phyloP scores from a whole-genome alignment of 306 rosid species.

The Lathyrus aphaca region DNA sequence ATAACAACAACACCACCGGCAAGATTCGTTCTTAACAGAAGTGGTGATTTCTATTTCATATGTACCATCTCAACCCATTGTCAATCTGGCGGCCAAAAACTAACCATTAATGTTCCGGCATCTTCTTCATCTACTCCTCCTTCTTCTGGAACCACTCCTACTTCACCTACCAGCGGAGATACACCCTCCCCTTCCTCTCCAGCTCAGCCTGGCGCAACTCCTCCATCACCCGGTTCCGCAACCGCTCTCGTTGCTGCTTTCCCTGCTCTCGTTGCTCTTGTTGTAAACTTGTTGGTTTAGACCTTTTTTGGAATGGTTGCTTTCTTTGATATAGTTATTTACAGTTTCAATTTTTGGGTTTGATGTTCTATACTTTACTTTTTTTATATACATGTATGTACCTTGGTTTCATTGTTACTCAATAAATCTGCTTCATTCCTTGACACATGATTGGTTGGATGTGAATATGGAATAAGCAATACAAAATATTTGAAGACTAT shows the following conservation, averaged over 20 bases:
- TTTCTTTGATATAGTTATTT: background rate
- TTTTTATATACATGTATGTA: background rate
- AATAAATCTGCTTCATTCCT: background rate
- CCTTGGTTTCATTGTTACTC: background rate
- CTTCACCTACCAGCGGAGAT: conserved; percentile 8
- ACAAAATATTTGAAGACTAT: background rate
- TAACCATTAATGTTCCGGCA: conserved; percentile 33
- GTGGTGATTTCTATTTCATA: conserved; percentile 41
- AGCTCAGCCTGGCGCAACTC: conserved; percentile 6
- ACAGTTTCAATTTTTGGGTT: background rate
- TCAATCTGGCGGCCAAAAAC: conserved; percentile 47
- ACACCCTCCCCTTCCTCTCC: conserved; percentile 32
- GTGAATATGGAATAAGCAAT: background rate
- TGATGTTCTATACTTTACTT: background rate
- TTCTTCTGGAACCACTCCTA: conserved; percentile 8
- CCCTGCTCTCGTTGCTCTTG: conserved; percentile 18
- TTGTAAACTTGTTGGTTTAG: background rate
- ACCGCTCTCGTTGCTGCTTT: conserved; percentile 26
- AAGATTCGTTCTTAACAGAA: background rate
- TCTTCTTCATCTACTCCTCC: conserved; percentile 26
- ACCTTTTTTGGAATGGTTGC: background rate
- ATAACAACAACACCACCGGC: background rate
- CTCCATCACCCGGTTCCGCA: conserved; percentile 38
- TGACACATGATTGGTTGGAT: background rate
- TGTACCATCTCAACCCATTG: conserved; percentile 48